Evolutionary conservation across 371 early-diverging fungal genomes (phyloP).

Genomic region (Batkoa obscura): DNA sequence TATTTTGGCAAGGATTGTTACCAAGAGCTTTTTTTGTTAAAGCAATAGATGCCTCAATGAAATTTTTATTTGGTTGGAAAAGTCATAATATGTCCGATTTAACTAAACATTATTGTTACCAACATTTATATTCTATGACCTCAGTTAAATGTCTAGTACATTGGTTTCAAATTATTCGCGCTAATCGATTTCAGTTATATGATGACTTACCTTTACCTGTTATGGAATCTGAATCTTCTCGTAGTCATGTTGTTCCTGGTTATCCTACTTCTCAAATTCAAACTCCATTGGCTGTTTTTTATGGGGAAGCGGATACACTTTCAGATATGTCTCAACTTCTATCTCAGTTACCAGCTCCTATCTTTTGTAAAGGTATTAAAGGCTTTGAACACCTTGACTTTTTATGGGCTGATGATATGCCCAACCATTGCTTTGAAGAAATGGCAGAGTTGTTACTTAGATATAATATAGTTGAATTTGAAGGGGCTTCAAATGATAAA

Average conservation of each 20-base stretch:
- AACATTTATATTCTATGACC: conserved; percentile 73
- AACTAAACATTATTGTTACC: conserved; percentile 63
- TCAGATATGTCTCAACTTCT: conserved; percentile 46
- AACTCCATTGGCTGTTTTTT: conserved; percentile 74
- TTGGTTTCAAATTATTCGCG: conserved; percentile 91
- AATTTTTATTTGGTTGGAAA: conserved; percentile 75
- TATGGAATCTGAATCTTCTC: conserved; percentile 16
- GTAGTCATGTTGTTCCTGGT: conserved; percentile 28
- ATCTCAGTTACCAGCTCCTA: conserved; percentile 31
- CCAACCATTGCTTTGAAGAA: no score
- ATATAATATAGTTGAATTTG: no score
- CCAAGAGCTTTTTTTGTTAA: conserved; percentile 55
- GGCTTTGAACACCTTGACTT: conserved; percentile 68
- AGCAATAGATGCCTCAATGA: conserved; percentile 48
- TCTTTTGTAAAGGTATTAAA: conserved; percentile 35
- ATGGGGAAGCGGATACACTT: conserved; percentile 73
- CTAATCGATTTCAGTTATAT: conserved; percentile 75
- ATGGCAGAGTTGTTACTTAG: no score
- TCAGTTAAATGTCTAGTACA: conserved; percentile 85
- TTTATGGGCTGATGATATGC: conserved; percentile 40
- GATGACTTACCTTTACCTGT: conserved; percentile 62
- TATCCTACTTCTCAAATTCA: conserved; percentile 68
- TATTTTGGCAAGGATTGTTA: conserved; percentile 74
- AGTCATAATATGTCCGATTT: conserved; percentile 45
- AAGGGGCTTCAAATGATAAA: no score